Base-by-base conservation (phyloP, 176 grass and related monocot species). In the Aegilops bicornis region DNA sequence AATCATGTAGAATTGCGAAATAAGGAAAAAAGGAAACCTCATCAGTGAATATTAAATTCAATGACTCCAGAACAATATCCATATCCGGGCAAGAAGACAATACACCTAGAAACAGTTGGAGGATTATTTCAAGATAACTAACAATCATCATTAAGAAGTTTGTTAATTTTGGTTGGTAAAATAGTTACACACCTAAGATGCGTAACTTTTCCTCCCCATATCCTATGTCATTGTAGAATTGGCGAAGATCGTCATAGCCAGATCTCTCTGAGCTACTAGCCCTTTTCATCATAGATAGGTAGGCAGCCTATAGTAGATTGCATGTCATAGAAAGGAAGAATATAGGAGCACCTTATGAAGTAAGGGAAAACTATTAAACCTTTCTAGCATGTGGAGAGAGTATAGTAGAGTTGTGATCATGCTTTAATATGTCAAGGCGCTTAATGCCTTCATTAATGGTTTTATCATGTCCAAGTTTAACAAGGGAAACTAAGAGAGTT, bases 211-310 rank as follows among this genome's bases (percentile, higher is more conserved):
- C 90, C 79, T 89, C 79, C 45, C 60, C 84, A 79, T 92, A 36
- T 74, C 66, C 64, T 29, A 84, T 80, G 45, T 88, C 78, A 61
- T 45, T 84, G 56, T 93, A 98, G 81, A 95, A 35, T 64, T 78
- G 86, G 75, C 90, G 72, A 89, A 98, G 93, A 81, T 87, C 89
- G 58, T 92, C 82, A 67, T 95, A 95, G 54, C 88, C 84, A 24
- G 67, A 89, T 88, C 78, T 95, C 70, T 95, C 73, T 80, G 75
- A 86, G 36, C 25, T 78, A 40, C 48, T 92, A 63, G 86, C 89
- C 61, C 42, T 86, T 59, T 92, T 80, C 93, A 98, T 98, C 80
- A 95, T 82, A 87, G 91, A 87, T 17, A 95, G 73, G 64, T 92
- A 98, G 76, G 90, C 86, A 83, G 82, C 89, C 91, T 95, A 86